phyloP scores from a whole-genome alignment of 2,329 filamentous ascomycete genomes.

The Aspergillus eucalypticola region DNA sequence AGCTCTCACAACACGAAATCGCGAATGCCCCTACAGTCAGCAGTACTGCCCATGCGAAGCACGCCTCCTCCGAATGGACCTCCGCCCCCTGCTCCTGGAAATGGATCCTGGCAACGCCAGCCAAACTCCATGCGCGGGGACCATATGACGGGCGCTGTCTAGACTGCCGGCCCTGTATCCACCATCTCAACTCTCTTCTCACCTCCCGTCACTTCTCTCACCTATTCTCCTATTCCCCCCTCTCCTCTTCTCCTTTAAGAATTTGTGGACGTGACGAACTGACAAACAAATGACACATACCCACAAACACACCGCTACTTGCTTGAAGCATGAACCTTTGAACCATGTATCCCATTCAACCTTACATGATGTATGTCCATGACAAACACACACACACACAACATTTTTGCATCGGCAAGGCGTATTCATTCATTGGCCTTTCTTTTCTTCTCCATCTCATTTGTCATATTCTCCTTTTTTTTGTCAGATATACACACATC shows the following conservation, averaged over 20 bases:
- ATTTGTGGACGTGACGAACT: slow-evolving; percentile 6
- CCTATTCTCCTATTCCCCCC: neutral
- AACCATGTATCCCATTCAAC: slow-evolving; percentile 19
- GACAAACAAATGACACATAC: neutral
- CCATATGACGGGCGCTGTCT: slow-evolving; percentile 18
- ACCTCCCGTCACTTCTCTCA: neutral
- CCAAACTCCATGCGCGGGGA: slow-evolving; percentile 24
- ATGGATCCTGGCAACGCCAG: slow-evolving; percentile 29
- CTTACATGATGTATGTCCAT: neutral
- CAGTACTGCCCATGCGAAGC: slow-evolving; percentile 65
- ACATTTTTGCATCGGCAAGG: slow-evolving; percentile 25
- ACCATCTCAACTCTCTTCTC: too few relatives aligned
- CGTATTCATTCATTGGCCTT: slow-evolving; percentile 21
- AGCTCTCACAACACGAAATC: slow-evolving; percentile 40
- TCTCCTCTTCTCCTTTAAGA: too few relatives aligned
- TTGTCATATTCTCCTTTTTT: slow-evolving; percentile 11
- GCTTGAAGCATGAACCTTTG: slow-evolving; percentile 4
- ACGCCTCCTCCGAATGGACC: slow-evolving; percentile 59
- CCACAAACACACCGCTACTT: slow-evolving; percentile 7
- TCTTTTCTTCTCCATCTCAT: neutral
- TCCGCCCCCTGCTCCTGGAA: slow-evolving; percentile 57
- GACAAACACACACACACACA: neutral
- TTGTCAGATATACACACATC: neutral
- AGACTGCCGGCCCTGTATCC: neutral
- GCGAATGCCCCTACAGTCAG: slow-evolving; percentile 48